Conservation (phyloP, 2,329 filamentous ascomycete species). For the Aspergillus piperis region DNA sequence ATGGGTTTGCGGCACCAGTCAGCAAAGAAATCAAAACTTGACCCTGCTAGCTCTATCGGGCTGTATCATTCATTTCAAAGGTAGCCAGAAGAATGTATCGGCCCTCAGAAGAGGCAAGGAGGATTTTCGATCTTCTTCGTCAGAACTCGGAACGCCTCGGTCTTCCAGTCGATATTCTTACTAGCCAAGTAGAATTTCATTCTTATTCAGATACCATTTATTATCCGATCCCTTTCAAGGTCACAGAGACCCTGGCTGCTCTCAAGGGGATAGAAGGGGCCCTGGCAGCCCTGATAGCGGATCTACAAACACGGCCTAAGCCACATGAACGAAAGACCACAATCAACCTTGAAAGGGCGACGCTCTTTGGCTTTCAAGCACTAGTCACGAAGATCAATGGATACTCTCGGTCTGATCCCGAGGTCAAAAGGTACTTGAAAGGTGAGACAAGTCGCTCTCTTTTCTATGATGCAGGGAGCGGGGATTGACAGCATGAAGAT, state of each 20-base stretch:
- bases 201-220: neutral
- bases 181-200: neutral
- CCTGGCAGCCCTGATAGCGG: neutral
- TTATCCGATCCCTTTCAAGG: slow-evolving; percentile 7
- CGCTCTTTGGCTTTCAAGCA: neutral
- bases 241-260: slow-evolving; percentile 2
- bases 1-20: neutral
- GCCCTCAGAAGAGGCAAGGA: neutral
- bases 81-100: neutral
- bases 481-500: neutral
- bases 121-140: neutral
- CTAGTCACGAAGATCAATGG: neutral
- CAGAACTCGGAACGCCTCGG: neutral
- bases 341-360: neutral
- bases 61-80: neutral
- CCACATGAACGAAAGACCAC: neutral
- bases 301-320: neutral
- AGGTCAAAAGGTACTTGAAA: neutral
- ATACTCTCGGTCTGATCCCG: neutral
- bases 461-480: too few relatives aligned
- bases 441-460: neutral
- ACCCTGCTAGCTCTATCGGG: neutral
- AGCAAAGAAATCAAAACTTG: neutral
- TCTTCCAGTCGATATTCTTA: neutral
- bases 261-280: slow-evolving; percentile 4